Percentiles rank a stretch among this genome's conserved stretches.
Evolutionary conservation across 2,329 filamentous ascomycete species (phyloP).

Genomic region (Elsinoe fawcettii): DNA sequence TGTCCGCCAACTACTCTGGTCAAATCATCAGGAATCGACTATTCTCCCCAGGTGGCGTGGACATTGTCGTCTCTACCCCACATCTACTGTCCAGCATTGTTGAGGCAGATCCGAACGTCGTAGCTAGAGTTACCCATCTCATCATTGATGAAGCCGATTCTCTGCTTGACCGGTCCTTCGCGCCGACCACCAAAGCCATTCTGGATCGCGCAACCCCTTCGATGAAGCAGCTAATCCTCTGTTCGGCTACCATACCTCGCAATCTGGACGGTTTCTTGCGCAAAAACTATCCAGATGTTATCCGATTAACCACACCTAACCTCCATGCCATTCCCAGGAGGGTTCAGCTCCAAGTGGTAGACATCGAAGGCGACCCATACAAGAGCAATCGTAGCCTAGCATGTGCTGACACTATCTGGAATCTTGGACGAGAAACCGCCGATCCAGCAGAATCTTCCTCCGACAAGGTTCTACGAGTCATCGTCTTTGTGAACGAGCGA

Average conservation of each 20-base stretch:
- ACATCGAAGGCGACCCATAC: slow-evolving; percentile 88
- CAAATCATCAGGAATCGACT: slow-evolving; percentile 76
- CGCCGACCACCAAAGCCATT: slow-evolving; percentile 71
- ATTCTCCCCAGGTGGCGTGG: slow-evolving; percentile 72
- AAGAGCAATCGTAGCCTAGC: slow-evolving; percentile 86
- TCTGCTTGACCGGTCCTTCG: slow-evolving; percentile 86
- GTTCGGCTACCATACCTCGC: slow-evolving; percentile 90
- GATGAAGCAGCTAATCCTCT: slow-evolving; percentile 78
- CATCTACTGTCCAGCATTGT: slow-evolving; percentile 84
- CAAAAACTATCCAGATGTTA: slow-evolving; percentile 72
- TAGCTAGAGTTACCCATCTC: slow-evolving; percentile 83
- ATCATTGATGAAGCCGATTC: slow-evolving; percentile 95
- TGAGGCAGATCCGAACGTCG: slow-evolving; percentile 79
- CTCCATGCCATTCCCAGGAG: slow-evolving; percentile 91
- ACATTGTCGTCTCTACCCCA: slow-evolving; percentile 79
- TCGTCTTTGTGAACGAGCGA: slow-evolving; percentile 95
- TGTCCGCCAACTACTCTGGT: slow-evolving; percentile 69
- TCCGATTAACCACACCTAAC: slow-evolving; percentile 85
- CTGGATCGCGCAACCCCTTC: slow-evolving; percentile 75
- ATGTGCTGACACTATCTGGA: slow-evolving; percentile 90
- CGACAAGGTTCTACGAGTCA: slow-evolving; percentile 67
- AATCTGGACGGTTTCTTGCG: slow-evolving; percentile 80
- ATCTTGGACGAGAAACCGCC: slow-evolving; percentile 70
- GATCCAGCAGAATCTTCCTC: slow-evolving; percentile 43
- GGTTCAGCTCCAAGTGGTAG: slow-evolving; percentile 87